Evolutionary conservation across 352 stramenopile species (phyloP).

Genomic region (Nannochloropsis limnetica): DNA sequence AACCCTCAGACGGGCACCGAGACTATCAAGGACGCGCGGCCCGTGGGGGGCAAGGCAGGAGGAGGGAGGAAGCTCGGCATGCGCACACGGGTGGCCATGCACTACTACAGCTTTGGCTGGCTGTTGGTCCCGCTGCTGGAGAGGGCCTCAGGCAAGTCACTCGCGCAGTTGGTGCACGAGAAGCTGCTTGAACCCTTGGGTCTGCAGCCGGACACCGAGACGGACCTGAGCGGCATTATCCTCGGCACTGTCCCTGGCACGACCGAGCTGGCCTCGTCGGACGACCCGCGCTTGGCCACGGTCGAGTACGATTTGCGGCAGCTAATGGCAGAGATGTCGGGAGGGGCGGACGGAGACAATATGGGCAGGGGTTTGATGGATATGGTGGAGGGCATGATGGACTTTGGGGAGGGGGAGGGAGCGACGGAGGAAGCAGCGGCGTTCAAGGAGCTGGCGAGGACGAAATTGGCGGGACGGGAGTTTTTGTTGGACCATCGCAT

Average conservation of each 20-base stretch:
- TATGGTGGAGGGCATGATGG: conserved; percentile 31
- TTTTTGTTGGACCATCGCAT: conserved; percentile 21
- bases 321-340: not conserved
- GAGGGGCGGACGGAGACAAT: not conserved
- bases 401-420: not conserved
- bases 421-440: not conserved
- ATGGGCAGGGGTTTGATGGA: not conserved
- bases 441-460: not conserved
- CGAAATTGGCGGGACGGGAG: not conserved
- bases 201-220: not conserved
- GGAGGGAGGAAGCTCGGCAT: not conserved
- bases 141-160: conserved; percentile 14
- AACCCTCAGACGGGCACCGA: conserved; percentile 40
- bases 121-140: conserved; percentile 48
- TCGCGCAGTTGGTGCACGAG: conserved; percentile 12
- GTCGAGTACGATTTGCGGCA: conserved; percentile 26
- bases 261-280: conserved; percentile 13
- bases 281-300: not conserved
- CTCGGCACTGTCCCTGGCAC: conserved; percentile 1
- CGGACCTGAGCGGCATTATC: not conserved
- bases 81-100: conserved; percentile 37
- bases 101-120: conserved; percentile 56
- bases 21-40: conserved; percentile 44
- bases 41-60: conserved; percentile 41
- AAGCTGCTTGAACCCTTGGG: not conserved